Percentiles rank a stretch among this genome's conserved stretches.
Conservation (phyloP, 345 rosid species). For the Populus euphratica region DNA sequence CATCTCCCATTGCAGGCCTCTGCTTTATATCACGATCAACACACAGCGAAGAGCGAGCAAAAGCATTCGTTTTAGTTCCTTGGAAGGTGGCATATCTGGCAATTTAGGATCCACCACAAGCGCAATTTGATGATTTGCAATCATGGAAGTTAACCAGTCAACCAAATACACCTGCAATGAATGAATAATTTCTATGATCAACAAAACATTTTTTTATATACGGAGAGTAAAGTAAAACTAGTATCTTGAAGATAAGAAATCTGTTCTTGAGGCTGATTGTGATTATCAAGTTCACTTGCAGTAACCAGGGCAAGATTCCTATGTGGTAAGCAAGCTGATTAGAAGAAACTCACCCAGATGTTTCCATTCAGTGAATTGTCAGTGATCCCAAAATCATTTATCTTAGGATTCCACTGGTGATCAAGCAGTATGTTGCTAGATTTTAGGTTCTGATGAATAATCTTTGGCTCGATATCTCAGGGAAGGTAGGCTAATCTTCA, state of each 20-base stretch:
- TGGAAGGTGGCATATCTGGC: conserved; percentile 44
- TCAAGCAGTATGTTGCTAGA: conserved; percentile 69
- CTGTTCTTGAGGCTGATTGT: conserved; percentile 43
- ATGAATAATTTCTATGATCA: neutral
- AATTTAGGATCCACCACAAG: conserved; percentile 58
- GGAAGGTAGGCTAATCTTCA: conserved; percentile 72
- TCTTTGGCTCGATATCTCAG: conserved; percentile 59
- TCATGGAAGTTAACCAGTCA: conserved; percentile 72
- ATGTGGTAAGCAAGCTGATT: neutral
- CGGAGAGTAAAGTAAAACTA: neutral
- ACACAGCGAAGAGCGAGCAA: conserved; percentile 66
- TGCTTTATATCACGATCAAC: conserved; percentile 52
- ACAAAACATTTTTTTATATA: neutral
- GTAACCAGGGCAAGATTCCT: neutral
- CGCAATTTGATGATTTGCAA: conserved; percentile 42
- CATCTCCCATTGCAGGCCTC: conserved; percentile 73
- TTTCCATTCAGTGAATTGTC: conserved; percentile 15
- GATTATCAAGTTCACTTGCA: conserved; percentile 3
- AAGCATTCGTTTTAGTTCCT: conserved; percentile 59
- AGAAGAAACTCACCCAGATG: conserved; percentile 24
- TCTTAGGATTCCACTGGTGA: conserved; percentile 70
- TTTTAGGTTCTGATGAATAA: conserved; percentile 52
- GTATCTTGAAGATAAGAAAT: neutral
- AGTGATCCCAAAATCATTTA: conserved; percentile 53
- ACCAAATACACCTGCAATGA: conserved; percentile 43